A percentile compares a stretch with the other conserved stretches of the same genome.
Conservation (phyloP, 2,329 filamentous ascomycete species). For the Penicillium digitatum region DNA sequence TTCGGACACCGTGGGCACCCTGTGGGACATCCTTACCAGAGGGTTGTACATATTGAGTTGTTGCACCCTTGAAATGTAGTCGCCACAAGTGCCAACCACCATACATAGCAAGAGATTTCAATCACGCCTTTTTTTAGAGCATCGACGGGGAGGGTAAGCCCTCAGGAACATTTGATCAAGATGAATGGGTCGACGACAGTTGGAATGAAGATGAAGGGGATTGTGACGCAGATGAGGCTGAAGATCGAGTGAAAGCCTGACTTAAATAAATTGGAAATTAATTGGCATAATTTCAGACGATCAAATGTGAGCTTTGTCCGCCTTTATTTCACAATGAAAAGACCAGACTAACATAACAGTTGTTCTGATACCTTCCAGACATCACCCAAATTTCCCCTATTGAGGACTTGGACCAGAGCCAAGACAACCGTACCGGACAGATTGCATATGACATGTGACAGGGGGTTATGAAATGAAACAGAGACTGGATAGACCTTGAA, state of each 20-base stretch:
- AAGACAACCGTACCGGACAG: neutral
- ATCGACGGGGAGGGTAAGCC: slow-evolving; percentile 15
- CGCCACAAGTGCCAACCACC: slow-evolving; percentile 11
- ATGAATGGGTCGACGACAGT: slow-evolving; percentile 15
- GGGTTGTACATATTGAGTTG: slow-evolving; percentile 13
- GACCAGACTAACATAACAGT: too few species aligned
- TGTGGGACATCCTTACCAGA: neutral
- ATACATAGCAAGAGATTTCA: slow-evolving; percentile 7
- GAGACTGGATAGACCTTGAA: too few species aligned
- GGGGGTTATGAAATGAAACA: too few species aligned
- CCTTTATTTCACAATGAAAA: too few species aligned
- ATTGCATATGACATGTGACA: neutral
- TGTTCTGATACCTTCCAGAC: too few species aligned
- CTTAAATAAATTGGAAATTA: too few species aligned
- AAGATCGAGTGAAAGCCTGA: neutral
- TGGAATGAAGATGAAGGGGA: neutral
- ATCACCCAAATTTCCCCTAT: too few species aligned
- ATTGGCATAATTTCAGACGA: too few species aligned
- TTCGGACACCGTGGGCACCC: neutral
- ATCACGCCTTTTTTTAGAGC: slow-evolving; percentile 1
- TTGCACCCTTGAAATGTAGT: slow-evolving; percentile 7
- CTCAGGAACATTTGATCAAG: slow-evolving; percentile 15
- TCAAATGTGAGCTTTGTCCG: too few species aligned
- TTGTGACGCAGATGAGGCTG: neutral
- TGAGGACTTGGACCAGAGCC: neutral